Base-by-base conservation (phyloP, 2,329 filamentous ascomycete genomes). In the Plectosphaerella plurivora region DNA sequence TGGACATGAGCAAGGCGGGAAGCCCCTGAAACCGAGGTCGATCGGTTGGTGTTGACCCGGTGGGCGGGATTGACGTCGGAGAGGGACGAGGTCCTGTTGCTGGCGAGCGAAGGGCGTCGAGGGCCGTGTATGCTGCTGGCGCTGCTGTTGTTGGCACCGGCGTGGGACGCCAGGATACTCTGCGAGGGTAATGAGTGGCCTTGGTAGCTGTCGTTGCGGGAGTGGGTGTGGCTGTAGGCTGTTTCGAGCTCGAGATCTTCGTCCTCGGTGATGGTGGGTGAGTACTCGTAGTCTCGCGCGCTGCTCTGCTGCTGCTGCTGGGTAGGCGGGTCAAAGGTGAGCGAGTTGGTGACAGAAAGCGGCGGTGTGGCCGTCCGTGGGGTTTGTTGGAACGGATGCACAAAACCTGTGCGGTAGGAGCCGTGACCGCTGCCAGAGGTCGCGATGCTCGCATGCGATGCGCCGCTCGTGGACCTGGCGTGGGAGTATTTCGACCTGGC, bases 381-480 rank as follows among this genome's bases (percentile, higher is more conserved):
- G 9, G 74, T 84, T 67, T 86, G 83, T 63, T 85, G 81, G 58
- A 84, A 86, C 24, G 83, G 83, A 61, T 86, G 83, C 18, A 85
- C 74, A 61, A 86, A 86, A 33, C 73, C 73, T 53, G 69, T 71
- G 53, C 77, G 73, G 50, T 68, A 51, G 10, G 57, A 55, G 48
- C 65, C 59, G 51, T 64, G 67, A 42, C 67, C 74, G 59, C 80
- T 84, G 55, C 72, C 76, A 48, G 75, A 76, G 24, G 80, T 82
- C 8, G 78, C 74, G 50, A 81, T 73, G 10, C 81, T 84, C 57
- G 73, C 68, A 61, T 83, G 79, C 22, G 80, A 84, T 49, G 76
- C 74, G 52, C 78, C 80, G 61, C 80, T 83, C 51, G 81, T 77
- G 2, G 82, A 83, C 20, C 83, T 77, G 37, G 74, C 71, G 63